Conservation (phyloP, 768 basidiomycete species). For the Hericium alpestre region DNA sequence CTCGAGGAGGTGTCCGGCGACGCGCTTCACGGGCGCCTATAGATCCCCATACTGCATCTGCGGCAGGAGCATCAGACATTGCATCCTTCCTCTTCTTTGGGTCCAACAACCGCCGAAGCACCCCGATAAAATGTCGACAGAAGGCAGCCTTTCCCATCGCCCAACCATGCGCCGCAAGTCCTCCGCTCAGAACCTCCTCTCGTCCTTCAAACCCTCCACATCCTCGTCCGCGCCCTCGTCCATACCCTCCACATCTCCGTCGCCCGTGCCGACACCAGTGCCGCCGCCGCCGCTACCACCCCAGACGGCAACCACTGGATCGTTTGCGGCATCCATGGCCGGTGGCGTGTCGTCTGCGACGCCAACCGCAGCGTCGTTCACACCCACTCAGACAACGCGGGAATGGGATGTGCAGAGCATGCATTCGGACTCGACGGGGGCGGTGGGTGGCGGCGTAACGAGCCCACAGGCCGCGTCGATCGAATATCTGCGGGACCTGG, state of each 20-base stretch:
- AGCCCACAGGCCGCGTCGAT: slow-evolving; percentile 46
- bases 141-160: not conserved
- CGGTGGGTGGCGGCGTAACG: slow-evolving; percentile 12
- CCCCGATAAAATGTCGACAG: not conserved
- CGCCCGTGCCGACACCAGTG: slow-evolving; percentile 11
- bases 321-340: not conserved
- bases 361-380: slow-evolving; percentile 22
- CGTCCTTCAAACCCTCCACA: slow-evolving; percentile 47
- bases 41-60: too few species aligned
- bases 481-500: slow-evolving; percentile 68
- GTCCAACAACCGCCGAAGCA: too few species aligned
- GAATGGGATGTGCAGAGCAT: slow-evolving; percentile 71
- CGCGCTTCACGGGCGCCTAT: too few species aligned
- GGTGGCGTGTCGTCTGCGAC: not conserved
- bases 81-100: too few species aligned
- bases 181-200: slow-evolving; percentile 73
- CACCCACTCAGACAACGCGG: slow-evolving; percentile 26
- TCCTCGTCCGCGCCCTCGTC: slow-evolving; percentile 2
- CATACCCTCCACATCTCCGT: slow-evolving; percentile 10
- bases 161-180: slow-evolving; percentile 54
- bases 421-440: slow-evolving; percentile 29
- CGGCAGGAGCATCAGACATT: too few species aligned
- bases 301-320: slow-evolving; percentile 9
- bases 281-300: slow-evolving; percentile 17
- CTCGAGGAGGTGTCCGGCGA: too few species aligned